Percentiles rank a stretch among this genome's conserved stretches.
phyloP scores from a whole-genome alignment of 2,329 filamentous ascomycete genomes.

The Colletotrichum tropicale region DNA sequence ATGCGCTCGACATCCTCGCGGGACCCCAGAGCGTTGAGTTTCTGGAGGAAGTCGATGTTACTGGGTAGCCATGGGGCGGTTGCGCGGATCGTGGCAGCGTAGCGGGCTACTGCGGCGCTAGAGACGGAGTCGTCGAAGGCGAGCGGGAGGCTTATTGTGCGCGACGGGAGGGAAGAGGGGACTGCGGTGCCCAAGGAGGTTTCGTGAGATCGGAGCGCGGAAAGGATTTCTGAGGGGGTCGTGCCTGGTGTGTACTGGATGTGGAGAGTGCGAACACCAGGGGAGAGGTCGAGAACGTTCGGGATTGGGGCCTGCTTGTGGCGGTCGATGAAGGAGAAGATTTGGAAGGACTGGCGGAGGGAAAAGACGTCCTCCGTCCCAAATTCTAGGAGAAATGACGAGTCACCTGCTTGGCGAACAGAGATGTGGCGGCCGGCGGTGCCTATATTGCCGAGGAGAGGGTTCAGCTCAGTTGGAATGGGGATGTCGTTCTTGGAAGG shows the following conservation, averaged over 20 bases:
- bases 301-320: conserved; percentile 30
- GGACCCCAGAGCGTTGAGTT: conserved; percentile 33
- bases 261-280: conserved; percentile 38
- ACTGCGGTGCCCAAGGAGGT: conserved; percentile 25
- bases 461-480: not conserved
- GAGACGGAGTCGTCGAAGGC: conserved; percentile 42
- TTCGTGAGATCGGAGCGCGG: conserved; percentile 25
- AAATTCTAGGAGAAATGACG: conserved; percentile 38
- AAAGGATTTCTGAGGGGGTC: conserved; percentile 23
- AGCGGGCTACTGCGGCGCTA: conserved; percentile 60
- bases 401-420: conserved; percentile 36
- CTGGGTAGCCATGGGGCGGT: conserved; percentile 67
- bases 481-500: not conserved
- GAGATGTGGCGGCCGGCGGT: conserved; percentile 20
- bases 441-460: conserved; percentile 20
- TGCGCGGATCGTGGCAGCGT: conserved; percentile 64
- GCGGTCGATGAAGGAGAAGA: conserved; percentile 36
- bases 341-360: conserved; percentile 34
- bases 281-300: conserved; percentile 33
- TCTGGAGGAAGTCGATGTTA: conserved; percentile 59
- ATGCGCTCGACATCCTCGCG: conserved; percentile 26
- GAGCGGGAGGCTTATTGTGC: conserved; percentile 38
- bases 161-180: conserved; percentile 28
- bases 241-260: conserved; percentile 29
- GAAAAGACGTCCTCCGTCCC: conserved; percentile 30